These are phyloP conservation scores for Pseudopediastrum boryanum DNA, from an alignment of 139 green algal genomes.

Conservation along the genomic window DNA sequence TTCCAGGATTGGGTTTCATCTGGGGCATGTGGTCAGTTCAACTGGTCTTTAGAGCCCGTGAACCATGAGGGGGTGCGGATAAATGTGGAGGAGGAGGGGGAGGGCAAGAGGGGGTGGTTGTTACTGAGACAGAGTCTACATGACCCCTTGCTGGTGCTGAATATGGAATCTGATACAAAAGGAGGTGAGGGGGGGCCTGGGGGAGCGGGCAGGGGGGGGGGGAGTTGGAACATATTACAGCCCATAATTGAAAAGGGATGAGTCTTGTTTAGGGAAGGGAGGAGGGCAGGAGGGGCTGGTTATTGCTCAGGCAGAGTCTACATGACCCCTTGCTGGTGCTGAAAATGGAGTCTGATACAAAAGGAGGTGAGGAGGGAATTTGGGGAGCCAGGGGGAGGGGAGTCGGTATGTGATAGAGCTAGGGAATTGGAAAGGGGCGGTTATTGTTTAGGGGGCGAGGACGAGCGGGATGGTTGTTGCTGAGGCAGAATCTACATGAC, in stretches of 20 bases:
- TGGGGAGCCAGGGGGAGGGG: too few relatives aligned
- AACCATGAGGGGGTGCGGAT: slow-evolving; percentile 92
- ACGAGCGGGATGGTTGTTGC: slow-evolving; percentile 87
- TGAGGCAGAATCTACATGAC: slow-evolving; percentile 90
- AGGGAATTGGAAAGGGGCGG: too few relatives aligned
- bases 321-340: slow-evolving; percentile 90
- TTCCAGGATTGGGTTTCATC: slow-evolving; percentile 68
- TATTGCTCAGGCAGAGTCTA: slow-evolving; percentile 85
- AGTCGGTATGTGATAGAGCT: too few relatives aligned
- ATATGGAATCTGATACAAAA: slow-evolving; percentile 71
- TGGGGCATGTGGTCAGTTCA: slow-evolving; percentile 58
- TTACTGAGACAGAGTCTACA: slow-evolving; percentile 90
- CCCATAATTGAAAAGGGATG: too few relatives aligned
- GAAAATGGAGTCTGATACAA: slow-evolving; percentile 77
- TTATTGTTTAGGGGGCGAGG: too few relatives aligned
- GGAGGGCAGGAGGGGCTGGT: slow-evolving; percentile 81
- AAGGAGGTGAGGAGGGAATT: too few relatives aligned
- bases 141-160: slow-evolving; percentile 88
- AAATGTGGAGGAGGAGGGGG: slow-evolving; percentile 73
- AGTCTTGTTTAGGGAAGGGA: too few relatives aligned
- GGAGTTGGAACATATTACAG: too few relatives aligned
- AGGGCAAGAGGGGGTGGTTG: slow-evolving; percentile 83
- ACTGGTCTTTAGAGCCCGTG: slow-evolving; percentile 62
- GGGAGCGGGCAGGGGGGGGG: too few relatives aligned
- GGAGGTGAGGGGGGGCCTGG: too few relatives aligned